A percentile compares a stretch with the other conserved stretches of the same genome.
Conservation (phyloP, 208 protist species). For the Trypanosomatidae sp. region DNA sequence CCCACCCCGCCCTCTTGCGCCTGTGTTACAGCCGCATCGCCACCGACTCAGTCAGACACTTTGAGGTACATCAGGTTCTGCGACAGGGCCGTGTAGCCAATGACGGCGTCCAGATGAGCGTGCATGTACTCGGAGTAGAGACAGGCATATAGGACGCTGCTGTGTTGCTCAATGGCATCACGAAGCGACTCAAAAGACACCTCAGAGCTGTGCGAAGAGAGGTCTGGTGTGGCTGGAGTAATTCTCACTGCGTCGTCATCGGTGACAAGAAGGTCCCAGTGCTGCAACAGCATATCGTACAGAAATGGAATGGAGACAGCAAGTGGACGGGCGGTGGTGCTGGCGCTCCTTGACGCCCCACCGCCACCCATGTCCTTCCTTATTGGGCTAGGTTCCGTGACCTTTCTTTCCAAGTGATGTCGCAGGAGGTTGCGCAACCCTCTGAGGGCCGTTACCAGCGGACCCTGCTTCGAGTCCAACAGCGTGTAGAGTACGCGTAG, state of each 20-base stretch:
- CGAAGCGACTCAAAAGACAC: conserved; percentile 8
- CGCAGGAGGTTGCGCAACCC: conserved; percentile 30
- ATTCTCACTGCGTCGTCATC: conserved; percentile 2
- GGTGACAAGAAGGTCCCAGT: conserved; percentile 21
- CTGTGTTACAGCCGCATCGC: not conserved
- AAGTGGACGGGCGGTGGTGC: conserved; percentile 4
- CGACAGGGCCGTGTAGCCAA: conserved; percentile 68
- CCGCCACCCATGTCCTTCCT: conserved; percentile 16
- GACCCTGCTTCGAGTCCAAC: conserved; percentile 49
- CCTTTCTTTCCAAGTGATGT: conserved; percentile 19
- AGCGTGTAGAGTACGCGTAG: conserved; percentile 72
- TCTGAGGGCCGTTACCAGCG: conserved; percentile 40
- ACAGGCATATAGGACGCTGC: conserved; percentile 33
- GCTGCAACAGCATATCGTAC: conserved; percentile 30
- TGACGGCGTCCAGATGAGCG: conserved; percentile 58
- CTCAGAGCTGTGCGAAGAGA: not conserved
- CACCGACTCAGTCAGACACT: not conserved
- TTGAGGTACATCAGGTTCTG: conserved; percentile 56
- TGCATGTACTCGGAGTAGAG: conserved; percentile 64
- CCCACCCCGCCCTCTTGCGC: not conserved
- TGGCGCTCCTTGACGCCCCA: conserved; percentile 3
- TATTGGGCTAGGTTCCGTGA: conserved; percentile 32
- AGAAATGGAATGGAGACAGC: conserved; percentile 15
- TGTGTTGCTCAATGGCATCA: conserved; percentile 32
- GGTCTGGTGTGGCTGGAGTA: not conserved